Conservation (phyloP, 2,329 filamentous ascomycete genomes). For the Cladorrhinum sp. region DNA sequence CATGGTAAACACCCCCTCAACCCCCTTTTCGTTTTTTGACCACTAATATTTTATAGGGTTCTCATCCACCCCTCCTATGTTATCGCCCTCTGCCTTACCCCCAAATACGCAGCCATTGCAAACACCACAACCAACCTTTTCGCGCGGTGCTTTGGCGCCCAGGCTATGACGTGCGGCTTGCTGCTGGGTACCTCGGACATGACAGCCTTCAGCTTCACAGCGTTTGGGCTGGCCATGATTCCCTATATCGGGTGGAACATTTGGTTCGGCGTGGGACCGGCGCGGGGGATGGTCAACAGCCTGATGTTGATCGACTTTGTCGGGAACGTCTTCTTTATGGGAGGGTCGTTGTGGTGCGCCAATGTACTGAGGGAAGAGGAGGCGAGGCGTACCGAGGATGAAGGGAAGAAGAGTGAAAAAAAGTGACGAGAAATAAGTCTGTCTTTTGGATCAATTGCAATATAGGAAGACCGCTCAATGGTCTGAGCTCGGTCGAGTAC, state of each 20-base stretch:
- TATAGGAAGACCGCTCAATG: too few relatives aligned
- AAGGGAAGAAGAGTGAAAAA: not conserved
- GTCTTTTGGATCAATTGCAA: too few relatives aligned
- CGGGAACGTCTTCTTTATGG: constrained; percentile 22
- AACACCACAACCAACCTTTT: constrained; percentile 20
- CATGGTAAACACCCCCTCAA: constrained; percentile 19
- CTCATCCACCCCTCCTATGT: constrained; percentile 22
- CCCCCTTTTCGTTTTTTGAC: too few relatives aligned
- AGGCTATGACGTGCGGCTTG: constrained; percentile 25
- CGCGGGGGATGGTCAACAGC: constrained; percentile 16
- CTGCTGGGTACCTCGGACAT: constrained; percentile 23
- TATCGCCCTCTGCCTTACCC: constrained; percentile 21
- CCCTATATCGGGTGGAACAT: constrained; percentile 23
- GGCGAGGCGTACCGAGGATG: too few relatives aligned
- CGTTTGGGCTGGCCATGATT: constrained; percentile 24
- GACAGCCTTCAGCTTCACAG: constrained; percentile 23
- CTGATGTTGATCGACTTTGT: constrained; percentile 23
- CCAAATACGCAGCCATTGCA: constrained; percentile 16
- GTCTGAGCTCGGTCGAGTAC: too few relatives aligned
- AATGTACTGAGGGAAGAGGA: constrained; percentile 19
- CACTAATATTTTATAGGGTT: constrained; percentile 12
- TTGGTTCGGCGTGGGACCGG: constrained; percentile 23
- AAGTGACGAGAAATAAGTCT: too few relatives aligned
- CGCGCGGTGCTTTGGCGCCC: constrained; percentile 23
- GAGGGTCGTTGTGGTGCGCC: constrained; percentile 22